phyloP scores from a whole-genome alignment of 2,329 filamentous ascomycete genomes.

The Tolypocladium guangdongense region DNA sequence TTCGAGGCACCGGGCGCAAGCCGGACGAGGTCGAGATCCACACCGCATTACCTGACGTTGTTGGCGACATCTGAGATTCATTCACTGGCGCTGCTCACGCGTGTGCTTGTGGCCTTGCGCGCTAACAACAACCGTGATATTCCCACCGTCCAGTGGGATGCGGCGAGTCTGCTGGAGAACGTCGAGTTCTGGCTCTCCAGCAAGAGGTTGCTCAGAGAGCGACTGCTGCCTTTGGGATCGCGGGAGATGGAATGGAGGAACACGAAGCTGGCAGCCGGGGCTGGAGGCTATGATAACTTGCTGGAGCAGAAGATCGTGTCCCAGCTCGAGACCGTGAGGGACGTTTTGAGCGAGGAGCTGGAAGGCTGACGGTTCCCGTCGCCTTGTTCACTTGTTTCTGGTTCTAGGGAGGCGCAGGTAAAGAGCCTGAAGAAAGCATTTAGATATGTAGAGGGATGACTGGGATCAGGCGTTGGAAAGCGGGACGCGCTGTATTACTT shows the following conservation, averaged over 20 bases:
- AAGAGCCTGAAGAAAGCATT: neutral
- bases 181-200: slow-evolving; percentile 71
- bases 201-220: slow-evolving; percentile 56
- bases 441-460: slow-evolving; percentile 1
- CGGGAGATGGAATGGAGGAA: slow-evolving; percentile 56
- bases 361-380: slow-evolving; percentile 16
- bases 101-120: slow-evolving; percentile 58
- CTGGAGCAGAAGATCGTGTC: slow-evolving; percentile 67
- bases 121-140: slow-evolving; percentile 61
- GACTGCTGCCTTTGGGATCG: slow-evolving; percentile 61
- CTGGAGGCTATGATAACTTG: slow-evolving; percentile 42
- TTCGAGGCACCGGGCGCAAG: slow-evolving; percentile 53
- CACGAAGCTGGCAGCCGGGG: slow-evolving; percentile 21
- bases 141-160: slow-evolving; percentile 65
- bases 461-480: slow-evolving; percentile 9
- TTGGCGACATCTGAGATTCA: slow-evolving; percentile 67
- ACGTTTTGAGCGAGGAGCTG: slow-evolving; percentile 41
- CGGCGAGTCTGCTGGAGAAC: slow-evolving; percentile 61
- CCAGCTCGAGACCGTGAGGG: slow-evolving; percentile 52
- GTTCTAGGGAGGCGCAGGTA: neutral
- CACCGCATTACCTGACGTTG: slow-evolving; percentile 59
- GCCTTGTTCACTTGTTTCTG: neutral
- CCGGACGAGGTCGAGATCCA: slow-evolving; percentile 36
- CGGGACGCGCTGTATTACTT: neutral
- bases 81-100: slow-evolving; percentile 63